Conservation (phyloP, 768 basidiomycete genomes). For the Daedaleopsis sinensis region DNA sequence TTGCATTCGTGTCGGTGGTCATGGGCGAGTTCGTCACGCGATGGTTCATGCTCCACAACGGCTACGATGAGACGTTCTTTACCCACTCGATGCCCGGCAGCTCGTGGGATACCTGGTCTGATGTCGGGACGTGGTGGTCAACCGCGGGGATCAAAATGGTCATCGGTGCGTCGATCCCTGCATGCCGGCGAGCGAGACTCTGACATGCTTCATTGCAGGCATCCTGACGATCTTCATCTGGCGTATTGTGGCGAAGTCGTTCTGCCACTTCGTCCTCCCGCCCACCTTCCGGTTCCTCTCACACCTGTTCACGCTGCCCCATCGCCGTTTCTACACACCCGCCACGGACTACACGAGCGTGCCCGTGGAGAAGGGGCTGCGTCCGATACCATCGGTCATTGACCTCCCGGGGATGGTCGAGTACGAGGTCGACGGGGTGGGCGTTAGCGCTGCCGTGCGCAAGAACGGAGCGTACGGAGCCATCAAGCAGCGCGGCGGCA, state of each 20-base stretch:
- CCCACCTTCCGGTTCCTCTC: conserved; percentile 81
- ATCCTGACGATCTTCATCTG: conserved; percentile 81
- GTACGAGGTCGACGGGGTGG: conserved; percentile 29
- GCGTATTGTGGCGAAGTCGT: conserved; percentile 84
- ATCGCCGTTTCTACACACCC: conserved; percentile 86
- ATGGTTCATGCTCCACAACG: conserved; percentile 59
- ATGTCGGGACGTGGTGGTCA: conserved; percentile 39
- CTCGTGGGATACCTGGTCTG: conserved; percentile 43
- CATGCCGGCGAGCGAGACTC: not conserved
- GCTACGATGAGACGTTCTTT: conserved; percentile 37
- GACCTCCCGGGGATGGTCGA: conserved; percentile 58
- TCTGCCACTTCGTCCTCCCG: conserved; percentile 75
- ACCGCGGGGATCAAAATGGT: conserved; percentile 44
- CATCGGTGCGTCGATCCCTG: conserved; percentile 37
- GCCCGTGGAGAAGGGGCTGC: conserved; percentile 61
- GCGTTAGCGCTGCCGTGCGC: conserved; percentile 21
- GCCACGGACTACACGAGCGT: conserved; percentile 85
- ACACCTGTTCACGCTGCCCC: conserved; percentile 70
- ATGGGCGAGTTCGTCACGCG: conserved; percentile 70
- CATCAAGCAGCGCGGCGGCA: conserved; percentile 16
- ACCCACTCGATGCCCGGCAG: conserved; percentile 58
- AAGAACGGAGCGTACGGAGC: conserved; percentile 5
- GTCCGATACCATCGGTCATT: conserved; percentile 84
- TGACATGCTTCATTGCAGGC: conserved; percentile 44
- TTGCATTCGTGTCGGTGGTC: conserved; percentile 86